Evolutionary conservation across 192 early-diverging fungal species (phyloP).

Genomic region (Backusella luteola): DNA sequence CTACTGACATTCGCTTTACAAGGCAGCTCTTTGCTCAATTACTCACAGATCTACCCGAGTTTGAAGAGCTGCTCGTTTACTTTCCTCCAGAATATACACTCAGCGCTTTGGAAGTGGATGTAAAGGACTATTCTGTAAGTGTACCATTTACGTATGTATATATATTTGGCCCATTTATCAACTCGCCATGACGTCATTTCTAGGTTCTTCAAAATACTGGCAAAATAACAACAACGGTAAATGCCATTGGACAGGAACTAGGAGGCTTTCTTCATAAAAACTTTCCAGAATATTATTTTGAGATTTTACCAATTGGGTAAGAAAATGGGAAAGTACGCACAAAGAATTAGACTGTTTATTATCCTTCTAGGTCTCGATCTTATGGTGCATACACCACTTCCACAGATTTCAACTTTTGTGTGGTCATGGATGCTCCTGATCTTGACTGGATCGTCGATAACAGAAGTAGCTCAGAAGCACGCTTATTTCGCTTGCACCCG

Average conservation of each 20-base stretch:
- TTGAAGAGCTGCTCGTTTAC: background rate
- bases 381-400: background rate
- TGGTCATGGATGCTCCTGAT: background rate
- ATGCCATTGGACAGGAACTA: background rate
- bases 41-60: background rate
- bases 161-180: too few relatives aligned
- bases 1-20: background rate
- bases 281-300: background rate
- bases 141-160: too few relatives aligned
- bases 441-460: background rate
- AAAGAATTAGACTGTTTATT: background rate
- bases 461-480: too few relatives aligned
- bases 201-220: background rate
- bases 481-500: background rate
- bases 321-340: background rate
- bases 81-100: background rate
- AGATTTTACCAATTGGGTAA: constrained; percentile 1
- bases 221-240: background rate
- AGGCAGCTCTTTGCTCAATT: background rate
- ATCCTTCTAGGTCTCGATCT: background rate
- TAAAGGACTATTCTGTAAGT: background rate
- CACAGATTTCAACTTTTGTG: background rate
- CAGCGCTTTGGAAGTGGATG: background rate
- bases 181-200: background rate
- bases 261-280: background rate